Evolutionary conservation across 768 basidiomycete species (phyloP).

Genomic region (Mycena vulgaris): DNA sequence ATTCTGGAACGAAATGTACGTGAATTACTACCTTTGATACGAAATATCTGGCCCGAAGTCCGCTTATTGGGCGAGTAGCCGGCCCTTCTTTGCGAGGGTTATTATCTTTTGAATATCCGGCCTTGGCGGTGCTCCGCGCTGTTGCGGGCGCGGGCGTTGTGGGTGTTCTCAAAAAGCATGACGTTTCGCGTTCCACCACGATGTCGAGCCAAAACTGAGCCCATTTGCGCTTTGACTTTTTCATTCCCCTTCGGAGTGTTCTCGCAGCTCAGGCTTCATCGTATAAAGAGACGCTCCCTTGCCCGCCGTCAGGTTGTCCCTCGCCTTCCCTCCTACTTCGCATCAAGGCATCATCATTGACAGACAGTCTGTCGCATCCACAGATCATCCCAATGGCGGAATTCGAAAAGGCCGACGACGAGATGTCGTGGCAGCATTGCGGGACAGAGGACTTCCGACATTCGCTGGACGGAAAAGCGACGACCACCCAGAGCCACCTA

Average conservation of each 20-base stretch:
- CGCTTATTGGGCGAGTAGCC: conserved; percentile 25
- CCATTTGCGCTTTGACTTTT: conserved; percentile 37
- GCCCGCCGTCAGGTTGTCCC: not conserved
- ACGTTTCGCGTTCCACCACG: conserved; percentile 32
- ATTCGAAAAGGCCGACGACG: conserved; percentile 31
- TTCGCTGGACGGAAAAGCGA: conserved; percentile 36
- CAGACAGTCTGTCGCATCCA: conserved; percentile 36
- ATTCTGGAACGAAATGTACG: conserved; percentile 33
- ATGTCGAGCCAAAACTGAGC: conserved; percentile 34
- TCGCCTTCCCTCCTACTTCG: conserved; percentile 2
- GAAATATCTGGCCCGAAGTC: conserved; percentile 11
- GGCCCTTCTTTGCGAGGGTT: conserved; percentile 28
- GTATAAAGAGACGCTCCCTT: conserved; percentile 28
- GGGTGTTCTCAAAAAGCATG: conserved; percentile 36
- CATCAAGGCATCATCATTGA: conserved; percentile 19
- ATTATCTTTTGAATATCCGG: conserved; percentile 31
- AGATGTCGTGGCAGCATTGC: conserved; percentile 40
- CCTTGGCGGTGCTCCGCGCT: conserved; percentile 32
- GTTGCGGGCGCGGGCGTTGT: conserved; percentile 23
- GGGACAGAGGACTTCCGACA: conserved; percentile 38
- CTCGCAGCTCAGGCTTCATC: not conserved
- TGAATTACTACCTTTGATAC: conserved; percentile 9
- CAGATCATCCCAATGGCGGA: conserved; percentile 32
- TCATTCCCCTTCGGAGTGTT: conserved; percentile 21
- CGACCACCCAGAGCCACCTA: conserved; percentile 35